Evolutionary conservation across 176 grass and related monocot genomes (phyloP).

Genomic region (Paspalum notatum): DNA sequence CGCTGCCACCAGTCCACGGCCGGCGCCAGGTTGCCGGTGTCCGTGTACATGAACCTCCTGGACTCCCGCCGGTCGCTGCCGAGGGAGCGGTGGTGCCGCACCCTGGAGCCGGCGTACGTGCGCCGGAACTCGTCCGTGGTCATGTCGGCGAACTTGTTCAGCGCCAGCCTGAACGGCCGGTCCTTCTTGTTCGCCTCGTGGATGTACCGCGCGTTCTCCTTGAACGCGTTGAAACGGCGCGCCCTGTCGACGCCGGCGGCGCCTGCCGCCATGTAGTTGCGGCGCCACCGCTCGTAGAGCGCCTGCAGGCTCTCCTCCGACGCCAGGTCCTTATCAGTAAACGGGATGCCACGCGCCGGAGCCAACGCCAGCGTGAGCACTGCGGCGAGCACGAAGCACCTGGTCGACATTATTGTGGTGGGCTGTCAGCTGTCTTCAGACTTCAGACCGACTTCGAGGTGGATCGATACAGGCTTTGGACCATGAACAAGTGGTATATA

Average conservation of each 20-base stretch:
- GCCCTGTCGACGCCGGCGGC: background rate
- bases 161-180: slow-evolving; percentile 61
- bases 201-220: slow-evolving; percentile 69
- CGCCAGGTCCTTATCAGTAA: slow-evolving; percentile 57
- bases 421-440: background rate
- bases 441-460: background rate
- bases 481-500: background rate
- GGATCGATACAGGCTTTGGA: background rate
- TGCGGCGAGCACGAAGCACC: slow-evolving; percentile 4
- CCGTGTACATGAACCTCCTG: slow-evolving; percentile 45
- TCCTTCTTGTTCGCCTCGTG: slow-evolving; percentile 61
- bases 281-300: slow-evolving; percentile 69
- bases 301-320: slow-evolving; percentile 58
- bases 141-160: slow-evolving; percentile 93
- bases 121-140: slow-evolving; percentile 66
- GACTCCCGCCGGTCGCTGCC: slow-evolving; percentile 5
- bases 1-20: slow-evolving; percentile 69
- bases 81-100: slow-evolving; percentile 19
- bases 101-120: slow-evolving; percentile 54
- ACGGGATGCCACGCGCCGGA: slow-evolving; percentile 29
- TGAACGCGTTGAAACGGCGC: slow-evolving; percentile 69
- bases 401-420: background rate
- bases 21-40: slow-evolving; percentile 14
- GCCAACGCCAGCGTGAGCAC: background rate
- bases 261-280: slow-evolving; percentile 53